Percentiles rank a stretch among this genome's conserved stretches.
Evolutionary conservation across 495 filamentous ascomycete genomes (phyloP).

Genomic region (Hypomontagnella monticulosa): DNA sequence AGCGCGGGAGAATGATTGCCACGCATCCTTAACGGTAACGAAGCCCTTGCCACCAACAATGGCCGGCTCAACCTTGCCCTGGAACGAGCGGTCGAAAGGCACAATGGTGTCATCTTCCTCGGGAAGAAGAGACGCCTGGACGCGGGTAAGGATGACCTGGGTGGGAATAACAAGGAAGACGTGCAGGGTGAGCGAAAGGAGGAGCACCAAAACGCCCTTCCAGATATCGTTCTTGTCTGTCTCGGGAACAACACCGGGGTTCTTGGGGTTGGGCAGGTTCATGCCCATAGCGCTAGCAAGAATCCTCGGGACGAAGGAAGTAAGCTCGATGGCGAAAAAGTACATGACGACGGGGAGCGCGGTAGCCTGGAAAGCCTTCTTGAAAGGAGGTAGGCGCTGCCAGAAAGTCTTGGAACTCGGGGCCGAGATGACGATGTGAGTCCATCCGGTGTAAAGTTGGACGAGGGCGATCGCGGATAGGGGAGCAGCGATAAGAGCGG

Average conservation of each 20-base stretch:
- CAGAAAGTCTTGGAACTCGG: slow-evolving; percentile 52
- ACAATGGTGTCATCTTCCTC: slow-evolving; percentile 59
- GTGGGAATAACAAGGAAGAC: slow-evolving; percentile 54
- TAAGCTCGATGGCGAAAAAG: slow-evolving; percentile 46
- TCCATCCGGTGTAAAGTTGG: slow-evolving; percentile 55
- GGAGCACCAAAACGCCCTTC: slow-evolving; percentile 47
- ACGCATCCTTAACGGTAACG: slow-evolving; percentile 74
- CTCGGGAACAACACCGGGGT: slow-evolving; percentile 29
- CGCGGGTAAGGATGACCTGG: slow-evolving; percentile 54
- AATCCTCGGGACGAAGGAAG: slow-evolving; percentile 39
- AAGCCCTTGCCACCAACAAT: slow-evolving; percentile 75
- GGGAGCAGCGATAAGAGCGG: slow-evolving; percentile 48
- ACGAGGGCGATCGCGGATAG: slow-evolving; percentile 47
- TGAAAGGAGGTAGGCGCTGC: slow-evolving; percentile 55
- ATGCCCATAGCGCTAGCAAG: slow-evolving; percentile 47
- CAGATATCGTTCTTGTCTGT: slow-evolving; percentile 39
- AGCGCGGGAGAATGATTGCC: slow-evolving; percentile 72
- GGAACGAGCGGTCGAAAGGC: slow-evolving; percentile 62
- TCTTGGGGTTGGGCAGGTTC: slow-evolving; percentile 31
- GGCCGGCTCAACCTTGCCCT: slow-evolving; percentile 60
- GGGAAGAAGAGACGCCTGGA: slow-evolving; percentile 62
- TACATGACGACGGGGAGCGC: slow-evolving; percentile 49
- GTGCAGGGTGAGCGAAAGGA: slow-evolving; percentile 41
- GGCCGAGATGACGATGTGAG: slow-evolving; percentile 56
- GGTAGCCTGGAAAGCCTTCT: slow-evolving; percentile 55